Conservation (phyloP, 192 early-diverging fungal species). For the Coemansia sp. region DNA sequence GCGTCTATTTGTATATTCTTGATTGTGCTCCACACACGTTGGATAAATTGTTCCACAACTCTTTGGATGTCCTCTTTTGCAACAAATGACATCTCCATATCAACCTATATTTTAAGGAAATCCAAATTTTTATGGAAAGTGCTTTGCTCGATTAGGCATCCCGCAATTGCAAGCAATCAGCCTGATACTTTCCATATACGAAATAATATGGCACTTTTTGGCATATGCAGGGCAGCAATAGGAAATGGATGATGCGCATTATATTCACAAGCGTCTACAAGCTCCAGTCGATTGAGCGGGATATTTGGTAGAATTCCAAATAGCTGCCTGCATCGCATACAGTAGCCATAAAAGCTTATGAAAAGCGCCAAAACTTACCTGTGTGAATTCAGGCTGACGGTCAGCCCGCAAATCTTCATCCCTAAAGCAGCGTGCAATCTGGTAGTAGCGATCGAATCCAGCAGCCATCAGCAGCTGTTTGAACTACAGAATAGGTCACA, state of each 20-base stretch:
- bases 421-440: conserved; percentile 89
- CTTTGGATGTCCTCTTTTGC: conserved; percentile 66
- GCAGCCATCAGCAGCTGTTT: conserved; percentile 92
- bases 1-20: conserved; percentile 55
- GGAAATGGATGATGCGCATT: not conserved
- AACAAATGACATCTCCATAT: conserved; percentile 88
- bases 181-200: not conserved
- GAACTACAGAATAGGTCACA: conserved; percentile 56
- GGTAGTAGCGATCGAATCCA: conserved; percentile 88
- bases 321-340: not conserved
- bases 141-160: not conserved
- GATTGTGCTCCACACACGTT: conserved; percentile 61
- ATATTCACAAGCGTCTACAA: not conserved
- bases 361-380: conserved; percentile 51
- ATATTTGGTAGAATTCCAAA: not conserved
- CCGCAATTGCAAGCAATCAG: not conserved
- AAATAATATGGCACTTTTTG: not conserved
- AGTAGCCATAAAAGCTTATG: not conserved
- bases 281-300: not conserved
- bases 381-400: conserved; percentile 93
- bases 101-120: conserved; percentile 57
- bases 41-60: conserved; percentile 72
- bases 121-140: not conserved
- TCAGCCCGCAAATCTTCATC: conserved; percentile 87
- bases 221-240: conserved; percentile 1